These are phyloP conservation scores for Metschnikowia proteae DNA, from an alignment of 805 yeast genomes.

Conservation along the genomic window DNA sequence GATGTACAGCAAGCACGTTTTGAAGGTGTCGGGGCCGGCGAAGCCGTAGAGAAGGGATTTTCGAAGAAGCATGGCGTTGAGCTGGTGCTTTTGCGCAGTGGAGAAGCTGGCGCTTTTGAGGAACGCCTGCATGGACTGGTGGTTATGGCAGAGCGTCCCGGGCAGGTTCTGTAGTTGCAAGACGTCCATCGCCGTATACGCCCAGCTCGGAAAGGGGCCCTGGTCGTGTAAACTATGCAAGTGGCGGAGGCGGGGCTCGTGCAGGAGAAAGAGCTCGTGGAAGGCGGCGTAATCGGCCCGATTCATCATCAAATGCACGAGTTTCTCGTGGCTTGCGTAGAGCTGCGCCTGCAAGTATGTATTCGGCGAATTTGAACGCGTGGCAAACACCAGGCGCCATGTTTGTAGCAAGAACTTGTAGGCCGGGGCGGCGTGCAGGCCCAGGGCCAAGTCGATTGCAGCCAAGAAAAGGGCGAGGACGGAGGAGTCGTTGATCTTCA, in stretches of 20 bases:
- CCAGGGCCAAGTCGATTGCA: conserved; percentile 23
- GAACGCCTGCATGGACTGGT: conserved; percentile 7
- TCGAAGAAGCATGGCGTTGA: conserved; percentile 16
- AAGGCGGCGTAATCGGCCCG: conserved; percentile 23
- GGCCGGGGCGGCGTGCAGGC: conserved; percentile 16
- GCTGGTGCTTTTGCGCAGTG: conserved; percentile 18
- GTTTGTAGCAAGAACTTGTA: conserved; percentile 20
- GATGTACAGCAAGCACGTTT: conserved; percentile 18
- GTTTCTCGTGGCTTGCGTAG: conserved; percentile 17
- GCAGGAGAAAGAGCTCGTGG: conserved; percentile 7
- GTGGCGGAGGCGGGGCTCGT: neutral
- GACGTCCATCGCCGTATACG: conserved; percentile 18
- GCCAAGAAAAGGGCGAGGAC: conserved; percentile 19
- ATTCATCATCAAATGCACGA: conserved; percentile 29
- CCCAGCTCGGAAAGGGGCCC: conserved; percentile 7
- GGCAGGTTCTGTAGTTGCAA: conserved; percentile 12
- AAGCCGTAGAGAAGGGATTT: conserved; percentile 20
- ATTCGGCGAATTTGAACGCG: neutral
- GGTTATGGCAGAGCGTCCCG: neutral
- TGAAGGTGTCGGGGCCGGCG: conserved; percentile 6
- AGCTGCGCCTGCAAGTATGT: conserved; percentile 7
- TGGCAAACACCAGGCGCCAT: conserved; percentile 23
- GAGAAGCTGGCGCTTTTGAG: conserved; percentile 14
- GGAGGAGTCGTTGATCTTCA: conserved; percentile 10
- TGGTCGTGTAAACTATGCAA: neutral